These are phyloP conservation scores for Neobulgaria alba DNA, from an alignment of 2,329 filamentous ascomycete genomes.

Conservation along the genomic window DNA sequence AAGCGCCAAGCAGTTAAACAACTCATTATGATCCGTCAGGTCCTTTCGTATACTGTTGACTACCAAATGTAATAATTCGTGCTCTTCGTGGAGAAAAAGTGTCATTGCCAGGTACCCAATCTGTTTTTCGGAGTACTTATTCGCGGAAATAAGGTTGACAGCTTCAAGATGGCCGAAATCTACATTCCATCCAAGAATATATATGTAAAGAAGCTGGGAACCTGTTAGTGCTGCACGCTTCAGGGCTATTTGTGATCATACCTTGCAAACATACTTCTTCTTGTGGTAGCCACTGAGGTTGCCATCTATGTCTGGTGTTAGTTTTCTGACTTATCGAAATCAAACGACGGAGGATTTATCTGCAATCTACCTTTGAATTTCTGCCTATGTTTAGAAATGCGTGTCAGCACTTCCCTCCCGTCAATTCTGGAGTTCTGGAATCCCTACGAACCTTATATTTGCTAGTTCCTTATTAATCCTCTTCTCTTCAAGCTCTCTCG, in stretches of 20 bases:
- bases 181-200: constrained; percentile 97
- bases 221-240: neutral
- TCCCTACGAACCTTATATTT: constrained; percentile 66
- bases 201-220: constrained; percentile 77
- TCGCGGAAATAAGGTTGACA: constrained; percentile 92
- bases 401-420: constrained; percentile 16
- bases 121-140: constrained; percentile 98
- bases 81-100: constrained; percentile 91
- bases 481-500: constrained; percentile 95
- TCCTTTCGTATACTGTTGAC: constrained; percentile 99
- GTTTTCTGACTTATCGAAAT: neutral
- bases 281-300: constrained; percentile 94
- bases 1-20: constrained; percentile 92
- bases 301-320: constrained; percentile 47
- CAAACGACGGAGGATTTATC: neutral
- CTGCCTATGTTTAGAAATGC: constrained; percentile 44
- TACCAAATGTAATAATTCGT: constrained; percentile 90
- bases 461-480: constrained; percentile 98
- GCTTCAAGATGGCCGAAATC: constrained; percentile 98
- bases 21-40: constrained; percentile 85
- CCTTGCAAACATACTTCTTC: constrained; percentile 99
- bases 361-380: constrained; percentile 72
- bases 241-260: constrained; percentile 28
- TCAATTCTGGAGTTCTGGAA: constrained; percentile 1
- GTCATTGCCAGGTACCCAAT: constrained; percentile 98